Conservation (phyloP, 2,329 filamentous ascomycete species). For the Diaporthe humulicola region DNA sequence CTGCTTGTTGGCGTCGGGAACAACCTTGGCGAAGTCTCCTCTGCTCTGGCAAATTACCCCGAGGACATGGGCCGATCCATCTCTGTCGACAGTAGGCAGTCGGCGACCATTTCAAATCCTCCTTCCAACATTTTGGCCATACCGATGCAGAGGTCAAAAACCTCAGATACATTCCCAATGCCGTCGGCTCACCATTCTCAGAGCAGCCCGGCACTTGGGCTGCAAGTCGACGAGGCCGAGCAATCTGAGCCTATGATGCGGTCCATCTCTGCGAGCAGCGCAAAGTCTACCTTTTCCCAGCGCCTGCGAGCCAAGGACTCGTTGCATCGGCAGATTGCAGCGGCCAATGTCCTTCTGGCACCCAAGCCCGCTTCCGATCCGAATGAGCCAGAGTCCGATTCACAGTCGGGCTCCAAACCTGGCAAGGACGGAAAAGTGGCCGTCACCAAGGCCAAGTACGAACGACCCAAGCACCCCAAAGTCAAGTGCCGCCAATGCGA, state of each 20-base stretch:
- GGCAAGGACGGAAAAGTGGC: conserved; percentile 58
- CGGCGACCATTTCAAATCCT: conserved; percentile 8
- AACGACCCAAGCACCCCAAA: conserved; percentile 78
- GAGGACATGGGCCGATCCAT: conserved; percentile 58
- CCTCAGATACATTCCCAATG: conserved; percentile 18
- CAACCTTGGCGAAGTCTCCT: conserved; percentile 39
- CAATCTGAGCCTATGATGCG: conserved; percentile 28
- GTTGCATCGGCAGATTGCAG: conserved; percentile 59
- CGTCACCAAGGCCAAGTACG: conserved; percentile 59
- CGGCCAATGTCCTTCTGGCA: conserved; percentile 50
- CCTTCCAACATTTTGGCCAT: conserved; percentile 11
- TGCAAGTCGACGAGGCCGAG: not conserved
- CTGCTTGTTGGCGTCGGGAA: conserved; percentile 40
- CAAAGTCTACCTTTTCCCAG: conserved; percentile 59
- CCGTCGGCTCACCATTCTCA: conserved; percentile 3
- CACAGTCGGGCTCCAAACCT: conserved; percentile 45
- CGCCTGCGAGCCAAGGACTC: conserved; percentile 63
- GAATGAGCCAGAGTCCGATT: conserved; percentile 42
- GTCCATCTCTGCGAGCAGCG: conserved; percentile 37
- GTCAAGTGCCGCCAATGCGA: conserved; percentile 79
- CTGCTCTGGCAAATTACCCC: conserved; percentile 40
- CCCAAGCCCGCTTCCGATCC: conserved; percentile 58
- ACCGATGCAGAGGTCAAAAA: conserved; percentile 33
- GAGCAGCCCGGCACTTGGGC: conserved; percentile 27
- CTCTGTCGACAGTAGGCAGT: conserved; percentile 46